A percentile compares a stretch with the other conserved stretches of the same genome.
Conservation (phyloP, 1,284 basidiomycete species). For the Cystobasidium slooffiae region DNA sequence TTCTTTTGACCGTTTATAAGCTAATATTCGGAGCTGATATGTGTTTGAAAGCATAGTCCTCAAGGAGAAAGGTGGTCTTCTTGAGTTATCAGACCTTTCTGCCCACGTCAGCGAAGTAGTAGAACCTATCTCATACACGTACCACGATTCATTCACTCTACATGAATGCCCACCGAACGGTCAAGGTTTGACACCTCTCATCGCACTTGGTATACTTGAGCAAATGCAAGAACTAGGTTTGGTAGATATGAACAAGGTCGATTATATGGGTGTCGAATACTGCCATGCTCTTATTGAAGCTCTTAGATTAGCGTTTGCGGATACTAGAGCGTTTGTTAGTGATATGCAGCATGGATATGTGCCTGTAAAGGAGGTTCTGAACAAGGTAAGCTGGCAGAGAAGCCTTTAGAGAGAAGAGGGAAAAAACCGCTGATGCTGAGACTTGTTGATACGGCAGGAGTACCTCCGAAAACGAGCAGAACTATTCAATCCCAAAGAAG, state of each 20-base stretch:
- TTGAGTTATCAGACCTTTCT: slow-evolving; percentile 86
- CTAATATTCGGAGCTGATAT: slow-evolving; percentile 46
- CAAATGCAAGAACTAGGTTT: slow-evolving; percentile 75
- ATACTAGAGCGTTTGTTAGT: slow-evolving; percentile 82
- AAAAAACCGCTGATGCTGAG: not conserved
- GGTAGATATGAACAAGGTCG: slow-evolving; percentile 73
- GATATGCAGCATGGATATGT: slow-evolving; percentile 77
- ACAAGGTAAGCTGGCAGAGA: slow-evolving; percentile 65
- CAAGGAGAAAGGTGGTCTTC: slow-evolving; percentile 79
- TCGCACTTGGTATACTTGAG: slow-evolving; percentile 91
- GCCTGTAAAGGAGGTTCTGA: slow-evolving; percentile 76
- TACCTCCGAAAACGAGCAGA: slow-evolving; percentile 81
- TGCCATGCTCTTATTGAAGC: slow-evolving; percentile 74
- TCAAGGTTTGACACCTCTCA: slow-evolving; percentile 89
- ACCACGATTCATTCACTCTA: slow-evolving; percentile 70
- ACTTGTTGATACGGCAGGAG: slow-evolving; percentile 60
- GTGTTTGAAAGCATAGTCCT: slow-evolving; percentile 46
- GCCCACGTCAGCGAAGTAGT: slow-evolving; percentile 77
- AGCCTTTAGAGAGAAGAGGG: not conserved
- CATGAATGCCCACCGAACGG: slow-evolving; percentile 82
- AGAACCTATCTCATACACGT: slow-evolving; percentile 88
- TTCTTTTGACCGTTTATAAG: slow-evolving; percentile 59
- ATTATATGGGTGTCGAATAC: slow-evolving; percentile 86
- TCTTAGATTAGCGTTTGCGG: slow-evolving; percentile 60
- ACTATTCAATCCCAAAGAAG: slow-evolving; percentile 72